phyloP scores from a whole-genome alignment of 176 grass and related monocot genomes.

The Guadua angustifolia region DNA sequence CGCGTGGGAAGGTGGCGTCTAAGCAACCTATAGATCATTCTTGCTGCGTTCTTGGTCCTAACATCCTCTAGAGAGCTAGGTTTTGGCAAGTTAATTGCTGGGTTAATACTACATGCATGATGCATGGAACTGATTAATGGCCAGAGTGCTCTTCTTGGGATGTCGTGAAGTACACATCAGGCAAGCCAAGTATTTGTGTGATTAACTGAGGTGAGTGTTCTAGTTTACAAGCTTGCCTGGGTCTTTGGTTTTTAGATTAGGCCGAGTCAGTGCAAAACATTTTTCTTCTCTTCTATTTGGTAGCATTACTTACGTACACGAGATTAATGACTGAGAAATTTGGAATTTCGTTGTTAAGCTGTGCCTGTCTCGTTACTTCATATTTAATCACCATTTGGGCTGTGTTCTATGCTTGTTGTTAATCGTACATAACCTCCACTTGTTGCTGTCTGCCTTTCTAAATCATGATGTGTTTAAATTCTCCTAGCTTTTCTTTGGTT shows the following conservation, averaged over 20 bases:
- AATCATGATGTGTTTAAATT: background rate
- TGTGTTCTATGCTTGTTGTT: background rate
- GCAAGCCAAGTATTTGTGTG: constrained; percentile 2
- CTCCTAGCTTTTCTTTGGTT: background rate
- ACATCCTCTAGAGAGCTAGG: constrained; percentile 53
- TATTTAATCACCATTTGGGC: background rate
- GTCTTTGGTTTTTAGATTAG: background rate
- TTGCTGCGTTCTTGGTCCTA: constrained; percentile 49
- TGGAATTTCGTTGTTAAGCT: background rate
- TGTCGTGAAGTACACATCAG: constrained; percentile 4
- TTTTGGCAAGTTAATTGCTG: constrained; percentile 39
- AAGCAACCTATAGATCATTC: background rate
- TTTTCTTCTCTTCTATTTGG: background rate
- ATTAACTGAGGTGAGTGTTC: constrained; percentile 42
- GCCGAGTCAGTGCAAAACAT: background rate
- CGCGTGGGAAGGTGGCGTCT: constrained; percentile 49
- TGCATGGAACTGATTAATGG: constrained; percentile 44
- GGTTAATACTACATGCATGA: constrained; percentile 41
- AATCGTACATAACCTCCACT: no score
- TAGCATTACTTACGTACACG: background rate
- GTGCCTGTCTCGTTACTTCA: background rate
- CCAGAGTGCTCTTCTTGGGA: constrained; percentile 26
- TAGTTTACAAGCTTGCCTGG: background rate
- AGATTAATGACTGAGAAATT: constrained; percentile 25
- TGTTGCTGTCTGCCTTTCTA: background rate